Evolutionary conservation across 1,284 basidiomycete genomes (phyloP), one percentile per base, ranked within the genome.

Genomic region (Boletus smithii): DNA sequence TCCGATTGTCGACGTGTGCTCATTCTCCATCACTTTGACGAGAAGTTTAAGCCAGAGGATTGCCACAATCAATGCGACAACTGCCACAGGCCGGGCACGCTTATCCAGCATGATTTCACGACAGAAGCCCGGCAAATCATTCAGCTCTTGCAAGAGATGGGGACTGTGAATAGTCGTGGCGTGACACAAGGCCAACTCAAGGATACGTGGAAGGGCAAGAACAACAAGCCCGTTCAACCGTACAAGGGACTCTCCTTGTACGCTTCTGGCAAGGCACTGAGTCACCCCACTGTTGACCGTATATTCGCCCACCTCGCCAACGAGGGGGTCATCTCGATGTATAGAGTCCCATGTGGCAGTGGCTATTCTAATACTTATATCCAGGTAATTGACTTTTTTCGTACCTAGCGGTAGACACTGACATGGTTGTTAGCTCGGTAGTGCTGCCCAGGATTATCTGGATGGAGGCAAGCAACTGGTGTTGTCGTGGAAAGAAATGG

Each of bases 1-100:
- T 81, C 84, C 30, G 89, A 92, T 57, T 99, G 95, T 61, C 85
- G 97, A 8, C 84, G 97, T 2, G 76, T 79, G 3, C 89, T 92
- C 60, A 75, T 99, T 16, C 77, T 99, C 35, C 77, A 75, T 31
- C 88, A 90, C 52, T 80, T 83, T 48, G 75, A 76, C 51, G 88
- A 92, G 63, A 74, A 73, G 32, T 86, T 90, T 59, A 73, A 79
- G 47, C 61, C 71, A 26, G 66, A 62, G 9, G 53, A 74, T 24
- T 95, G 93, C 61, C 67, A 73, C 24, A 70, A 73, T 44, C 73
- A 74, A 9, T 94, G 91, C 62, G 85, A 93, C 66, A 92, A 88
- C 55, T 94, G 91, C 63, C 65, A 72, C 34, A 70, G 76, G 45
- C 67, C 68, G 26, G 67, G 72, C n/a, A 69, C 63, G 4, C 55